A percentile compares a stretch with the other conserved stretches of the same genome.
Conservation (phyloP, 2,329 filamentous ascomycete species). For the Phaeosphaeriaceae sp. region DNA sequence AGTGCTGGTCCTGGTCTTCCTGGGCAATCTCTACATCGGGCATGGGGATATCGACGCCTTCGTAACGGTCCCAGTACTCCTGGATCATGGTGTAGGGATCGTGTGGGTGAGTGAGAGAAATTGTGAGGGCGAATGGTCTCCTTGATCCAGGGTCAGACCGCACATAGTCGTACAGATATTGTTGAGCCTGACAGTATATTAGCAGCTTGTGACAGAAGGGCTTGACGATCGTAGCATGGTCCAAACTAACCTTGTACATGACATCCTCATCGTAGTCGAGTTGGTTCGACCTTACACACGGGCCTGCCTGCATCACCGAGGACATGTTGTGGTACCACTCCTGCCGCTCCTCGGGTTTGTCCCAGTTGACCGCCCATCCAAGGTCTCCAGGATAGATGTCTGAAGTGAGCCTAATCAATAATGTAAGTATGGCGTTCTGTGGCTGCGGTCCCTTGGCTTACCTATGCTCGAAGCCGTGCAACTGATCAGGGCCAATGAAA, state of each 20-base stretch:
- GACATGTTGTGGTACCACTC: conserved; percentile 97
- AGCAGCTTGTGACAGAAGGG: conserved; percentile 4
- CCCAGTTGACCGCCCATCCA: conserved; percentile 96
- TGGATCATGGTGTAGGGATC: conserved; percentile 94
- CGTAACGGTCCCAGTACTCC: conserved; percentile 92
- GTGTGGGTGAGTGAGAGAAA: conserved; percentile 92
- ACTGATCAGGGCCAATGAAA: conserved; percentile 86
- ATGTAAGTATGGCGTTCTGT: neutral
- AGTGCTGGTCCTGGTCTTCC: conserved; percentile 85
- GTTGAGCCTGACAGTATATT: conserved; percentile 63
- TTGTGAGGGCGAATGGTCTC: conserved; percentile 84
- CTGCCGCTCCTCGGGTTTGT: conserved; percentile 80
- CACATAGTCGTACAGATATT: conserved; percentile 90
- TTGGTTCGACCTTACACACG: conserved; percentile 91
- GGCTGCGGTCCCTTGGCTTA: conserved; percentile 6
- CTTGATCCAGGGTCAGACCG: conserved; percentile 73
- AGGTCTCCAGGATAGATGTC: conserved; percentile 96
- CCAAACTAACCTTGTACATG: conserved; percentile 72
- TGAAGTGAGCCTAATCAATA: conserved; percentile 72
- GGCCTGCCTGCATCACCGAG: conserved; percentile 87
- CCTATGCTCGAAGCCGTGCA: conserved; percentile 87
- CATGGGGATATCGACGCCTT: conserved; percentile 84
- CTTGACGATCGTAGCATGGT: neutral
- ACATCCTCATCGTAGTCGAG: conserved; percentile 96
- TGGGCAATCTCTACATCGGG: conserved; percentile 80